Evolutionary conservation across 441 rosid species (phyloP), one percentile per base, ranked within the genome.

Genomic region (Adansonia grandidieri): DNA sequence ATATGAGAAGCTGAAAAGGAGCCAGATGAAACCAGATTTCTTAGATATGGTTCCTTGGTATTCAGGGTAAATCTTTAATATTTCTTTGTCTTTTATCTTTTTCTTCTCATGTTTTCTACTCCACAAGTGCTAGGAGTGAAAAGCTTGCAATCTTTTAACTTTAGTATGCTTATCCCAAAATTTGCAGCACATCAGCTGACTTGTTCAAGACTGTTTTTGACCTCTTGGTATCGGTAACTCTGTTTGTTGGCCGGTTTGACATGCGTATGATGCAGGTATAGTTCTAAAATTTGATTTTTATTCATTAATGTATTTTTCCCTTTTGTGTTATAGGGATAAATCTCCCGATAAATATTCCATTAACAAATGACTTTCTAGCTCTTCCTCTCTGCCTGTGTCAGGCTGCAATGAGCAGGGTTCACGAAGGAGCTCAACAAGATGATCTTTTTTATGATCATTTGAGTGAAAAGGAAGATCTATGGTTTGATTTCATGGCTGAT

Each of bases 1-100:
- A 80, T 84, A 83, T 70, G 94, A 94, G 82, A 92, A 94, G 82
- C 79, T 81, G 82, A 97, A 94, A 93, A 83, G 85, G 83, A 87
- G 86, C 86, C 99, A 97, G 81, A 79, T 91, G 93, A 97, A 89
- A 86, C 99, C 99, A 62, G 91, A 93, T 83, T 97, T 97, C 84
- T 82, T 97, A 87, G 99, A 95, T 78, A 97, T 97, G 99, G 99
- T 97, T 85, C 99, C 99, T 79, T 97, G 99, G 99, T 97, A 97
- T 86, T 97, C 99, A 71, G 99, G 99, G 99, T 97, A 91, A 56
- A 78, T 66, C 69, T 68, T 76, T 77, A 72, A 74, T 74, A 11
- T 40, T 61, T 61, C 9, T 71, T 83, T 58, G 28, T 44, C 50
- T 50, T 70, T 53, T 37, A 69, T 62, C 67, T 15, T 51, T 73